Percentiles rank a stretch among this genome's conserved stretches.
These are phyloP conservation scores for Achaetomiella virescens DNA, from an alignment of 495 filamentous ascomycete genomes.

Conservation along the genomic window DNA sequence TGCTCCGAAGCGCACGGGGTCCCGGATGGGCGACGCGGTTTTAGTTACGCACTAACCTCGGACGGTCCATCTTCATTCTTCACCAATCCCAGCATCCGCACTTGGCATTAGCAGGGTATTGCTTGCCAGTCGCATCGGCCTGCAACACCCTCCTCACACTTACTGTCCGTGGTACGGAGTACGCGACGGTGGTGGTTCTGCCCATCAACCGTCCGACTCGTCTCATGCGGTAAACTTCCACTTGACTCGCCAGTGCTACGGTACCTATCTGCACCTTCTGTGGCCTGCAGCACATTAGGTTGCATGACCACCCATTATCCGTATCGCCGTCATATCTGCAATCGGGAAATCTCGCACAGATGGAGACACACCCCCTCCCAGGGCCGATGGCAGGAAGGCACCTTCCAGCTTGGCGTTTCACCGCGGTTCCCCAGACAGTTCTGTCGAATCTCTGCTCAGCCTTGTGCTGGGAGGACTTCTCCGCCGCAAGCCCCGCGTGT, in stretches of 20 bases:
- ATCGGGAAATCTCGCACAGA: not conserved
- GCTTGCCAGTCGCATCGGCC: too few relatives aligned
- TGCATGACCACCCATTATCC: not conserved
- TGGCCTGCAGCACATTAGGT: constrained; percentile 1
- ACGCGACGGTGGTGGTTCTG: not conserved
- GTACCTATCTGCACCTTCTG: not conserved
- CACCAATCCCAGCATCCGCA: too few relatives aligned
- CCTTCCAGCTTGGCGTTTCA: too few relatives aligned
- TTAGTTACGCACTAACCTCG: not conserved
- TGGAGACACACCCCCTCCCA: too few relatives aligned
- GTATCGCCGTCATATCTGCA: not conserved
- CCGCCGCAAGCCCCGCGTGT: not conserved
- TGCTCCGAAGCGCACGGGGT: not conserved
- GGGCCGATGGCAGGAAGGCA: too few relatives aligned
- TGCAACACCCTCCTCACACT: too few relatives aligned
- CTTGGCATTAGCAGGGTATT: too few relatives aligned
- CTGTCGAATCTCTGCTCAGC: too few relatives aligned
- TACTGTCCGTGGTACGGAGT: too few relatives aligned
- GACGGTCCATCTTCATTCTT: not conserved
- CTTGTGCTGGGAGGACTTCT: not conserved
- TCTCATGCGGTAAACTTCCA: not conserved
- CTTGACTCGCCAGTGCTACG: constrained; percentile 1
- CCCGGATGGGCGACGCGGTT: not conserved
- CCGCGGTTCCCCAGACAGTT: too few relatives aligned
- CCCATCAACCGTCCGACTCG: not conserved